Percentiles rank a stretch among this genome's conserved stretches.
Evolutionary conservation across 2,329 filamentous ascomycete genomes (phyloP).

Genomic region (Podosphaera fusca): DNA sequence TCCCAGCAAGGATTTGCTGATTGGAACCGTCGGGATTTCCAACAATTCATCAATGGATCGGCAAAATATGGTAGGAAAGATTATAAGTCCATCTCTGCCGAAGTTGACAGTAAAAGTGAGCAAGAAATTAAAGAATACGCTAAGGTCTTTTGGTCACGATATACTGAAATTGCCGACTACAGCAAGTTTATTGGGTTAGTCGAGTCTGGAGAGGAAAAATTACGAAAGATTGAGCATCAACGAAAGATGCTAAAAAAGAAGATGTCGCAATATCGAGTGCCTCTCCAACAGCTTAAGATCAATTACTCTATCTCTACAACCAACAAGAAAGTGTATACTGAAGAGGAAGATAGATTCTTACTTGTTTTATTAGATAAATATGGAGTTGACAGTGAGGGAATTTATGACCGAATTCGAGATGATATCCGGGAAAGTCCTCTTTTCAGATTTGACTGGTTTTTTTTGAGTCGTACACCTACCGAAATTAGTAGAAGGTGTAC

Average conservation of each 20-base stretch:
- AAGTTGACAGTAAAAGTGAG: conserved; percentile 74
- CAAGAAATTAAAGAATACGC: conserved; percentile 78
- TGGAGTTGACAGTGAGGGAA: conserved; percentile 70
- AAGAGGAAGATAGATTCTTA: conserved; percentile 91
- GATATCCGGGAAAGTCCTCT: conserved; percentile 86
- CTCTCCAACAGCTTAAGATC: conserved; percentile 91
- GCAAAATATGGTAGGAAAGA: conserved; percentile 77
- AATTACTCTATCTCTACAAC: conserved; percentile 98
- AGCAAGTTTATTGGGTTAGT: conserved; percentile 73
- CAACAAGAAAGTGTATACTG: conserved; percentile 98
- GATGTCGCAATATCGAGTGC: conserved; percentile 89
- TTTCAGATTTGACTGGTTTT: conserved; percentile 99
- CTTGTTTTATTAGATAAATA: conserved; percentile 82
- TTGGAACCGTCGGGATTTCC: conserved; percentile 95
- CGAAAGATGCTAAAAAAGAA: conserved; percentile 86
- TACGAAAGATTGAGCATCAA: conserved; percentile 74
- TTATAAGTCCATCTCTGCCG: conserved; percentile 63
- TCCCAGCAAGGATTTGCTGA: conserved; percentile 70
- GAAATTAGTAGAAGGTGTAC: conserved; percentile 85
- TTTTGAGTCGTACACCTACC: conserved; percentile 77
- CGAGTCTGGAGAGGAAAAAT: conserved; percentile 77
- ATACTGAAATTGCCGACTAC: conserved; percentile 74
- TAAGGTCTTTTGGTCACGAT: conserved; percentile 89
- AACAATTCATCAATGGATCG: conserved; percentile 90
- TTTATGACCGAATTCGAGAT: conserved; percentile 90